Base-by-base conservation (phyloP, 2,329 filamentous ascomycete species). In the Claviceps pusilla region DNA sequence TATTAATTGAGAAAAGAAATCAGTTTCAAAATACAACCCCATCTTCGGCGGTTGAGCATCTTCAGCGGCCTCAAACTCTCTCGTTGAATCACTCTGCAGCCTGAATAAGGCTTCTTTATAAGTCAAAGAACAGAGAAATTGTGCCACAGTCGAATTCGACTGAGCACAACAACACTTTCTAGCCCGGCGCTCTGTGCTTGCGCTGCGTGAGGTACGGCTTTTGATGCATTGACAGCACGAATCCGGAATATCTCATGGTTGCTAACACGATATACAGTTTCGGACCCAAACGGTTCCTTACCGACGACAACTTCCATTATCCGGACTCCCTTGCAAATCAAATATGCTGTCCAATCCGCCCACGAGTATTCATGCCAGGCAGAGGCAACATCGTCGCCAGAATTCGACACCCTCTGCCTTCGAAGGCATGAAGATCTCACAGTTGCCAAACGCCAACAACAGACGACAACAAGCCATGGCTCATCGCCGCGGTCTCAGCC, bases 401-500 rank as follows among this genome's bases (percentile, higher is more conserved):
- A 84, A 87, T 66, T 95, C 89, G 65, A 91, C 87, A 66, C 87
- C 87, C 60, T 80, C 79, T 70, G 80, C 79, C 68, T 87, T 87
- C 72, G 87, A 91, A 69, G 80, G 82, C 64, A 79, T 81, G 67
- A 86, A 83, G 78, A 80, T 83, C 72, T 73, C 72, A 56, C 79
- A 76, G 72, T 76, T 86, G 73, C 79, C 83, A 65, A 77, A 70
- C 56, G 75, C 70, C 66, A 67, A 56, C 65, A 67, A 68, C 59
- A 68, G 66, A 58, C 71, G 67, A 58, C 63, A 60, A 58, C 63
- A 60, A 55, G 67, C 65, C 62, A 65, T 73, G 62, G 73, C 76
- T 68, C 87, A 94, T 72, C 84, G 88, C 71, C 80, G 88, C 69
- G 90, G 89, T 65, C 82, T 90, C 73, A 93, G 87, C 73, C 77